Evolutionary conservation across 2,329 filamentous ascomycete species (phyloP).

Genomic region (Esteya vermicola): DNA sequence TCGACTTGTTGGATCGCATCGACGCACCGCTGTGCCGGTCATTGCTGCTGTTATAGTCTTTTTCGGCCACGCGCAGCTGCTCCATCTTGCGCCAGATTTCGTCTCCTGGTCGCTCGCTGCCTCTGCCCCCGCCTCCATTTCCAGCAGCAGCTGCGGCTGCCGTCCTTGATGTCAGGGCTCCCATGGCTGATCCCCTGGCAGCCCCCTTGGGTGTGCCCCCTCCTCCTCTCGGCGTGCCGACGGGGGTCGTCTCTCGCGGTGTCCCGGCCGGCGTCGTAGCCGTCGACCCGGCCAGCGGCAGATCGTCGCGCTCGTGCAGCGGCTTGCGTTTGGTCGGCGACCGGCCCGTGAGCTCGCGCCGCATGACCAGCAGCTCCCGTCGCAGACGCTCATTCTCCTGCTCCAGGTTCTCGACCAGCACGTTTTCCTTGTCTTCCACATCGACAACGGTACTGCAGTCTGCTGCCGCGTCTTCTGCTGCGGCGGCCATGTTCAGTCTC

Average conservation of each 20-base stretch:
- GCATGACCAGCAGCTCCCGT: slow-evolving; percentile 48
- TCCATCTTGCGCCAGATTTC: slow-evolving; percentile 33
- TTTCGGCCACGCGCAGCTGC: slow-evolving; percentile 30
- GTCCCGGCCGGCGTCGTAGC: background rate
- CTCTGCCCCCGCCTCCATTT: no score
- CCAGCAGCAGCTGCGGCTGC: no score
- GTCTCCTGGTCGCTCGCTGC: slow-evolving; percentile 7
- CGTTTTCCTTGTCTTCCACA: slow-evolving; percentile 45
- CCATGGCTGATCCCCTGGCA: no score
- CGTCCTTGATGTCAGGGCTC: no score
- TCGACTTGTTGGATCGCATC: slow-evolving; percentile 5
- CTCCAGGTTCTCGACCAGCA: slow-evolving; percentile 48
- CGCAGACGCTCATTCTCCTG: slow-evolving; percentile 58
- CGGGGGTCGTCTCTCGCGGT: slow-evolving; percentile 2
- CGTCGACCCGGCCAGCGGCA: slow-evolving; percentile 12
- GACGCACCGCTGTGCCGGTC: slow-evolving; percentile 1
- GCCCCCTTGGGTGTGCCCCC: no score
- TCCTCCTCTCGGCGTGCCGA: slow-evolving; percentile 3
- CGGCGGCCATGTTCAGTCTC: slow-evolving; percentile 14
- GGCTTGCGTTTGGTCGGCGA: slow-evolving; percentile 49
- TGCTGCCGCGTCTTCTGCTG: no score
- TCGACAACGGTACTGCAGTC: slow-evolving; percentile 27
- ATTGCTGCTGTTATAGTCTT: slow-evolving; percentile 10
- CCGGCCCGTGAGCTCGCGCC: slow-evolving; percentile 47
- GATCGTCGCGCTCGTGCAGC: slow-evolving; percentile 38